phyloP scores from a whole-genome alignment of 495 filamentous ascomycete genomes.

The Aspergillus taichungensis region DNA sequence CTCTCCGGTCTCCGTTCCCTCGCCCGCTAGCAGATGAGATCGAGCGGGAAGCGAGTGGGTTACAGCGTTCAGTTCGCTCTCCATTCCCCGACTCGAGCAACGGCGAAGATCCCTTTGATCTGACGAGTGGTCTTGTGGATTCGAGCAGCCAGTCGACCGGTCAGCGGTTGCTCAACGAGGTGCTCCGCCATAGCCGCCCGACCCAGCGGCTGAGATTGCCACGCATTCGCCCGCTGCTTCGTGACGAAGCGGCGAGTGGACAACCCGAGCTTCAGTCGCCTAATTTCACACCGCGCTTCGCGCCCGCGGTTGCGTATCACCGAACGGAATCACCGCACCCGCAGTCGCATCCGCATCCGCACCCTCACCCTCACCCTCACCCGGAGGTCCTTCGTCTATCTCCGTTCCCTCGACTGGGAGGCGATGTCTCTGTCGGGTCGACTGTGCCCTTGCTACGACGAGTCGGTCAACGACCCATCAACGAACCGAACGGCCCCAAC shows the following conservation, averaged over 20 bases:
- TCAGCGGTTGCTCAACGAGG: slow-evolving; percentile 21
- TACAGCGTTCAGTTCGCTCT: slow-evolving; percentile 20
- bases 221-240: slow-evolving; percentile 18
- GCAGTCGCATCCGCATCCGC: slow-evolving; percentile 25
- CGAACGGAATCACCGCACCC: slow-evolving; percentile 4
- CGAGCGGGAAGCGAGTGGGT: slow-evolving; percentile 25
- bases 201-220: slow-evolving; percentile 25
- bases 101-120: slow-evolving; percentile 25
- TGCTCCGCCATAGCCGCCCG: slow-evolving; percentile 22
- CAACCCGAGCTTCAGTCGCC: slow-evolving; percentile 16
- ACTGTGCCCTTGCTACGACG: slow-evolving; percentile 15
- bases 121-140: slow-evolving; percentile 18
- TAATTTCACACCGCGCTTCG: slow-evolving; percentile 35
- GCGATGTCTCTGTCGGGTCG: slow-evolving; percentile 8
- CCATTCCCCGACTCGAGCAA: slow-evolving; percentile 20
- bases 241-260: slow-evolving; percentile 8
- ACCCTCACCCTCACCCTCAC: slow-evolving; percentile 17
- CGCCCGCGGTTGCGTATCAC: slow-evolving; percentile 7
- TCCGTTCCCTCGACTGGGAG: slow-evolving; percentile 16
- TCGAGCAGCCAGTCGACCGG: slow-evolving; percentile 27
- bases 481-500: slow-evolving; percentile 10
- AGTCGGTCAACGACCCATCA: slow-evolving; percentile 19
- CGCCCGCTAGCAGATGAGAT: slow-evolving; percentile 39
- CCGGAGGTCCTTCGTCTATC: slow-evolving; percentile 18
- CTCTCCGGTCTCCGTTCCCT: slow-evolving; percentile 24